These are phyloP conservation scores for Graphilbum sp. DNA, from an alignment of 2,329 filamentous ascomycete genomes.

Conservation along the genomic window DNA sequence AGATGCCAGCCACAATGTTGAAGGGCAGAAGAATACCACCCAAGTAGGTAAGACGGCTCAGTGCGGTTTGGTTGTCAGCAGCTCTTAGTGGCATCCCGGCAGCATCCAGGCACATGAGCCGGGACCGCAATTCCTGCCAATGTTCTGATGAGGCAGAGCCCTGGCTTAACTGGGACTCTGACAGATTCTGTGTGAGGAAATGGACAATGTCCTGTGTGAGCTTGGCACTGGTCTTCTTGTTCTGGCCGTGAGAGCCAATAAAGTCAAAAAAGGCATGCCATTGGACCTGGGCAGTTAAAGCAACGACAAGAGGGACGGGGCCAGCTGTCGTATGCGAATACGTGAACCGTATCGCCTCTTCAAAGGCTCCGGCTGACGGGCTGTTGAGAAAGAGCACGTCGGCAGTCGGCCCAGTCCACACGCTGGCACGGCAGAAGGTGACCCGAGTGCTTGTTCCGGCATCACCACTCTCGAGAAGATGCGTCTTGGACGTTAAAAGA, in stretches of 20 bases:
- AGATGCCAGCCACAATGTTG: slow-evolving; percentile 28
- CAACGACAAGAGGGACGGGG: slow-evolving; percentile 8
- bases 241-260: slow-evolving; percentile 6
- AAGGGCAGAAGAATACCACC: slow-evolving; percentile 31
- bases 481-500: not conserved
- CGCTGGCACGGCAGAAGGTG: slow-evolving; percentile 17
- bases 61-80: slow-evolving; percentile 15
- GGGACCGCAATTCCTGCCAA: no score
- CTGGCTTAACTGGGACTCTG: slow-evolving; percentile 6
- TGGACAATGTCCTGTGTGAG: slow-evolving; percentile 15
- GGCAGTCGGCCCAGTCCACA: slow-evolving; percentile 16
- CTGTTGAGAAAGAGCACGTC: slow-evolving; percentile 18
- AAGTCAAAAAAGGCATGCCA: slow-evolving; percentile 22
- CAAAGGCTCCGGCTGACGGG: slow-evolving; percentile 8
- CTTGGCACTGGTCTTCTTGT: slow-evolving; percentile 6
- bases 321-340: not conserved
- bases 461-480: not conserved
- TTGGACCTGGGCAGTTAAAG: slow-evolving; percentile 13
- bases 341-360: not conserved
- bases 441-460: not conserved
- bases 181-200: slow-evolving; percentile 20
- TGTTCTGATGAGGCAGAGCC: no score
- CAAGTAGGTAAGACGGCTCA: slow-evolving; percentile 32
- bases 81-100: no score
- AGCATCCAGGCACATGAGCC: no score